Conservation (phyloP, 352 stramenopile species). For the Phytophthora hibernalis region DNA sequence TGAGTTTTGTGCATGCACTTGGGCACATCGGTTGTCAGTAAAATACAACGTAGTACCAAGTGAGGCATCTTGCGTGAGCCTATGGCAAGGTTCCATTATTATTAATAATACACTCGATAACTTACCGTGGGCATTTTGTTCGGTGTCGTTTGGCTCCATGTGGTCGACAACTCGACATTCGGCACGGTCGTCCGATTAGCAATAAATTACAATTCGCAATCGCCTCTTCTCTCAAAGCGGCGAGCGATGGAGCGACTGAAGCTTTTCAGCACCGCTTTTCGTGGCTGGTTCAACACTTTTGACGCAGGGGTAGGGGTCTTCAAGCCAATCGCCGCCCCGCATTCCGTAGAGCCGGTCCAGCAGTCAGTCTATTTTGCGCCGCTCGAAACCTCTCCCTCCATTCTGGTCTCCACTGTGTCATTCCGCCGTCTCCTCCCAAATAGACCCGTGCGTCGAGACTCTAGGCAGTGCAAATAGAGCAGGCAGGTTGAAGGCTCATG, state of each 20-base stretch:
- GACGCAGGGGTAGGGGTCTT: not conserved
- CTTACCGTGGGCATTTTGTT: too few species aligned
- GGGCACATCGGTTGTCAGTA: too few species aligned
- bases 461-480: not conserved
- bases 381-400: conserved; percentile 18
- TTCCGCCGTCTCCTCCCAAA: conserved; percentile 20
- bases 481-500: conserved; percentile 18
- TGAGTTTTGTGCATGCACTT: too few species aligned
- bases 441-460: conserved; percentile 15
- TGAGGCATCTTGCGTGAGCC: not conserved
- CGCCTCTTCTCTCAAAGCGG: not conserved
- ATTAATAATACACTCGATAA: too few species aligned
- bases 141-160: not conserved
- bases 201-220: not conserved
- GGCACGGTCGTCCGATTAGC: not conserved
- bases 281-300: conserved; percentile 1
- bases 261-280: not conserved
- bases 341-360: conserved; percentile 14
- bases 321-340: conserved; percentile 5
- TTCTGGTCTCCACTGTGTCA: conserved; percentile 20
- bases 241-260: too few species aligned
- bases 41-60: too few species aligned
- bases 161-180: not conserved
- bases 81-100: not conserved
- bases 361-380: conserved; percentile 29